Evolutionary conservation across 257 asterid species (phyloP), one percentile per base, ranked within the genome.

Genomic region (Buddleja alternifolia): DNA sequence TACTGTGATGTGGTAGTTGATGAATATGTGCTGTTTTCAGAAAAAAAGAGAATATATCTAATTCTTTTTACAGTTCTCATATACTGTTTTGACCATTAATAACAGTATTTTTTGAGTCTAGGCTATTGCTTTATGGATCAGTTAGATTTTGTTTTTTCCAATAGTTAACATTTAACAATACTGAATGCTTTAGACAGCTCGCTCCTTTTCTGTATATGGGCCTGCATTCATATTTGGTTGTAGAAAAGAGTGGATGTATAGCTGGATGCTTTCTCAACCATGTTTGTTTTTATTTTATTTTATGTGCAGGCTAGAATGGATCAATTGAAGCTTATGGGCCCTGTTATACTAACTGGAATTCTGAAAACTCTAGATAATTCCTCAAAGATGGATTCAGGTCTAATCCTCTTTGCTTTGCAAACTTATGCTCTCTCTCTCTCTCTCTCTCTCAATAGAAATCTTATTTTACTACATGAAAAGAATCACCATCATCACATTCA

Each of bases 261-360:
- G 50, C 21, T 66, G 47, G 41, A 25, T 56, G 67, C 62, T 24
- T 39, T 52, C 48, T 16, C 42, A 46, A n/a, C 48, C 77, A 56
- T 69, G 50, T 54, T 56, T 68, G 41, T 34, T 44, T 54, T 56
- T 66, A 36, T 34, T 44, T 42, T 63, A 32, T 51, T 71, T 14
- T 50, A 42, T 47, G 44, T 78, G 78, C 88, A 93, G 99, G 96
- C 96, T 72, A 78, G 81, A 73, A 71, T 80, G 67, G 96, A 93
- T 36, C 97, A 93, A 76, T 78, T 93, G 82, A 89, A 81, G 85
- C 94, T 87, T 76, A 93, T 89, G 96, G 97, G 96, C 77, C 99
- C 99, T 63, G 73, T 93, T 76, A 81, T 90, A 73, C 85, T 93
- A 73, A 76, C 89, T 59, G 95, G 94, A 70, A 87, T 93, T 78